Percentiles rank a stretch among this genome's conserved stretches.
These are phyloP conservation scores for Dendrocalamus sinicus DNA, from an alignment of 176 grass and related monocot species.

Conservation along the genomic window DNA sequence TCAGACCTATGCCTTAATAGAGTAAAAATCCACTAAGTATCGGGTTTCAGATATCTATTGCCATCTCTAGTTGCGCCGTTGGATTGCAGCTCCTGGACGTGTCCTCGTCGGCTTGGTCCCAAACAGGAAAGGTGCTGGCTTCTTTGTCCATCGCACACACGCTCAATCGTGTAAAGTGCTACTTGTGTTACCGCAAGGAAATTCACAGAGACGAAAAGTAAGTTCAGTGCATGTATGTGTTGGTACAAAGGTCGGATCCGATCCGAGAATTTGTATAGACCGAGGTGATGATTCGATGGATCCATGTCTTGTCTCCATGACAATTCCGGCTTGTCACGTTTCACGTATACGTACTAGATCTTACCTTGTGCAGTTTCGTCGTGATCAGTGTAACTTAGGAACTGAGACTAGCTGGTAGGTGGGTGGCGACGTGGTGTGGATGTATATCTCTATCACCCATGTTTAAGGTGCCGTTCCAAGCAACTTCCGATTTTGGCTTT, in stretches of 20 bases:
- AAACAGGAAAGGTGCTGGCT: not conserved
- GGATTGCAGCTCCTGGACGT: constrained; percentile 9
- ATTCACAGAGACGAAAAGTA: not conserved
- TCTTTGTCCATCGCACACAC: too few relatives aligned
- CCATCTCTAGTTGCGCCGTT: constrained; percentile 35
- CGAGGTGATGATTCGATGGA: constrained; percentile 25
- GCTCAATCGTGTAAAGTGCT: not conserved
- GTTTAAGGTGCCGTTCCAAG: too few relatives aligned
- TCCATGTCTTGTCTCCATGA: not conserved
- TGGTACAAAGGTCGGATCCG: not conserved
- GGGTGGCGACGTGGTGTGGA: too few relatives aligned
- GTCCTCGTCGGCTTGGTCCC: constrained; percentile 30
- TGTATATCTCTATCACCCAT: too few relatives aligned
- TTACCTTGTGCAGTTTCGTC: not conserved
- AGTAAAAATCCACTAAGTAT: too few relatives aligned
- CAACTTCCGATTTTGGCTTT: too few relatives aligned
- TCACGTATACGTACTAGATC: not conserved
- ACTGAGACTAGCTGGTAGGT: too few relatives aligned
- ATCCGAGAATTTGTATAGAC: not conserved
- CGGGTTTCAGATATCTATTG: too few relatives aligned
- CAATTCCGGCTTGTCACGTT: not conserved
- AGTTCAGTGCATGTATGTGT: not conserved
- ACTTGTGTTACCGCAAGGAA: not conserved
- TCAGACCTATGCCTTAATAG: too few relatives aligned
- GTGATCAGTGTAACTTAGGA: not conserved